Evolutionary conservation across 2,329 filamentous ascomycete genomes (phyloP), one percentile per base, ranked within the genome.

Genomic region (Claviceps fusiformis): DNA sequence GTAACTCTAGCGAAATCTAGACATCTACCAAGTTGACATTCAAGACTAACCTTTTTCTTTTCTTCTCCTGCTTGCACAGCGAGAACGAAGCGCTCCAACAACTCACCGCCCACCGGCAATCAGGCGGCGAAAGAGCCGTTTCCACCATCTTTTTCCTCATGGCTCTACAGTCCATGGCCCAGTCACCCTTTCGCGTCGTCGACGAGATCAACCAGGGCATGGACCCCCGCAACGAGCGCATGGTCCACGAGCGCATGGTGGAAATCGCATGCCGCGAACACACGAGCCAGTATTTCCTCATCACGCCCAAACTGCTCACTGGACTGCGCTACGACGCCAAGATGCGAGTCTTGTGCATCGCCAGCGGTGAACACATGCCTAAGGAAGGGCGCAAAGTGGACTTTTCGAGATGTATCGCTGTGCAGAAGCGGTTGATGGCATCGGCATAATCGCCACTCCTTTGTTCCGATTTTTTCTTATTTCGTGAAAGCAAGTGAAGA

Each of bases 171-270:
- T 88, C 88, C 52, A 84, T 98, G 64, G 92, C 93, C 17, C 87
- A 90, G 64, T 90, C 91, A 3, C 93, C 93, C 1, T 98, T 98
- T 80, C 89, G 93, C 53, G 92, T 98, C 52, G 93, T 98, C 57
- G 93, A 98, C 71, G 93, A 98, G 73, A 98, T 98, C 77, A 98
- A 98, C 67, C 93, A 98, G 72, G 93, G 93, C 61, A 98, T 98
- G 93, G 93, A 98, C 69, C 93, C 92, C 47, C 85, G 93, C 64
- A 98, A 98, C 71, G 93, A 98, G 72, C 87, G 93, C 62, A 95
- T 96, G 82, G 91, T 98, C 17, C 93, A 98, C 72, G 89, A 92
- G 67, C 88, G 93, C 59, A 95, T 98, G 87, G 93, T 98, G 9
- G 90, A 96, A 65, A 96, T 98, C 66, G 93, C 93, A 47, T 97